Percentiles rank a stretch among this genome's conserved stretches.
Evolutionary conservation across 257 asterid species (phyloP).

Genomic region (Ehretia macrophylla): DNA sequence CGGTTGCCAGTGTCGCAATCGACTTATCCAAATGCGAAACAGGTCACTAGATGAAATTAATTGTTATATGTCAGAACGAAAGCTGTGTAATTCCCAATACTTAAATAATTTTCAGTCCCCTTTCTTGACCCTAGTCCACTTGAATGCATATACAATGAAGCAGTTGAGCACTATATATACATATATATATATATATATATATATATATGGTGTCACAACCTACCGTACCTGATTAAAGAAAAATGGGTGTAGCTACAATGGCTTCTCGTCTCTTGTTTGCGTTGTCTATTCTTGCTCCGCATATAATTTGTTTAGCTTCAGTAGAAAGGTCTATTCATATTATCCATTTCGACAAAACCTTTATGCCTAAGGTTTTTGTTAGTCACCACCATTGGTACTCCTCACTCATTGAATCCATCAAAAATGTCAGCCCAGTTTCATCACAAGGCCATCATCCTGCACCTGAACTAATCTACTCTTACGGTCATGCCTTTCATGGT

Average conservation of each 20-base stretch:
- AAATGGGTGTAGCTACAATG: not conserved
- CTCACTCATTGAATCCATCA: not conserved
- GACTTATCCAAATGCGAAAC: too few relatives aligned
- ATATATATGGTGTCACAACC: not conserved
- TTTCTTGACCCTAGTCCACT: too few relatives aligned
- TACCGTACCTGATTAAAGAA: not conserved
- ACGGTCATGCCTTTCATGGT: constrained; percentile 41
- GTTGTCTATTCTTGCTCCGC: not conserved
- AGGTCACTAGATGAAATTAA: too few relatives aligned
- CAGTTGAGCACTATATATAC: too few relatives aligned
- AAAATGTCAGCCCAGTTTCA: not conserved
- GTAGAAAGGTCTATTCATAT: constrained; percentile 20
- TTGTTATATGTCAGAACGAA: too few relatives aligned
- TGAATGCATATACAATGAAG: too few relatives aligned
- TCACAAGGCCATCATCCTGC: not conserved
- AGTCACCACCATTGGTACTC: constrained; percentile 26
- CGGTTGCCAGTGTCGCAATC: too few relatives aligned
- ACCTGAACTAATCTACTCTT: constrained; percentile 27
- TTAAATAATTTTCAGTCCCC: too few relatives aligned
- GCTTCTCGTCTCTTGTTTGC: not conserved
- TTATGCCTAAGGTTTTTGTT: constrained; percentile 22
- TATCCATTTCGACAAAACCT: constrained; percentile 17
- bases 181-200: too few relatives aligned
- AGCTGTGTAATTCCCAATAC: too few relatives aligned
- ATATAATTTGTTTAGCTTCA: not conserved